Conservation (phyloP, 2,329 filamentous ascomycete genomes). For the Fusarium subglutinans region DNA sequence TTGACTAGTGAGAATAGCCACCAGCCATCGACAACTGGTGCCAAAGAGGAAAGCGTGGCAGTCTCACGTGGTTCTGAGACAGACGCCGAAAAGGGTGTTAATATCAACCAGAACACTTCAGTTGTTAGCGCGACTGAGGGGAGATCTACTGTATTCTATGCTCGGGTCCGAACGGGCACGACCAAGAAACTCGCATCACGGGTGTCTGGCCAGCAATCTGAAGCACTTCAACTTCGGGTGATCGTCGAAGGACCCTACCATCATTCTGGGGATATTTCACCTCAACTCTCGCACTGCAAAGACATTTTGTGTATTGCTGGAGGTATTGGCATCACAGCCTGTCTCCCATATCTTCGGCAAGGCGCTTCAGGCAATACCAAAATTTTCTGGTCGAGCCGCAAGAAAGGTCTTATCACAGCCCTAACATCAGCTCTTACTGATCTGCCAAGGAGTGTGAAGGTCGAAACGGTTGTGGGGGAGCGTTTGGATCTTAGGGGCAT, state of each 20-base stretch:
- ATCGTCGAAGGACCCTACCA: slow-evolving; percentile 43
- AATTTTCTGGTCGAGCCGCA: slow-evolving; percentile 43
- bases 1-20: background rate
- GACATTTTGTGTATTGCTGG: slow-evolving; percentile 45
- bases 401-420: slow-evolving; percentile 24
- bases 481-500: slow-evolving; percentile 37
- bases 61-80: slow-evolving; percentile 15
- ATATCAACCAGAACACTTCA: background rate
- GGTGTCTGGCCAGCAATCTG: background rate
- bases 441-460: slow-evolving; percentile 26
- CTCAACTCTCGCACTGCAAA: slow-evolving; percentile 38
- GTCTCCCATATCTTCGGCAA: slow-evolving; percentile 40
- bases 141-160: slow-evolving; percentile 4
- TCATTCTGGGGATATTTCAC: slow-evolving; percentile 28
- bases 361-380: slow-evolving; percentile 16
- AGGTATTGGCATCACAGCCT: slow-evolving; percentile 46
- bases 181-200: slow-evolving; percentile 32
- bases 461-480: slow-evolving; percentile 36
- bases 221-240: slow-evolving; percentile 30
- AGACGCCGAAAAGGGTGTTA: background rate
- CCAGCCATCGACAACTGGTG: background rate
- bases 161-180: slow-evolving; percentile 38
- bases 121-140: background rate
- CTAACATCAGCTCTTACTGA: slow-evolving; percentile 19
- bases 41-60: background rate